Conservation (phyloP, 441 rosid genomes). For the Isatis lusitanica region DNA sequence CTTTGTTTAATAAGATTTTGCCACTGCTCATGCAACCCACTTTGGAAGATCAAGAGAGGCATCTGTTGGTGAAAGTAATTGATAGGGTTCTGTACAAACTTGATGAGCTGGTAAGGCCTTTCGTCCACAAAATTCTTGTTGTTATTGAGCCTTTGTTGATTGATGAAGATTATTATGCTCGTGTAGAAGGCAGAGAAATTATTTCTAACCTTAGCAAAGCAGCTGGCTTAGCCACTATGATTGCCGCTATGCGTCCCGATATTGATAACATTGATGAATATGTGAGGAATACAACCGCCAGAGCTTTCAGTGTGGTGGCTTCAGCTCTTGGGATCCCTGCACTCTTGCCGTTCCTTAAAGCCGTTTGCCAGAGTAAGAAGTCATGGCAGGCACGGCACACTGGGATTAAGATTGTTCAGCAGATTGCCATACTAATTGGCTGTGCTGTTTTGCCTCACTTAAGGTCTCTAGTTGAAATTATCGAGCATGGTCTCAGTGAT, state of each 20-base stretch:
- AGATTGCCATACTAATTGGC: conserved; percentile 93
- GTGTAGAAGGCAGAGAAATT: conserved; percentile 97
- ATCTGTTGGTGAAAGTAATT: conserved; percentile 95
- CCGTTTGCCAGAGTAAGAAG: conserved; percentile 96
- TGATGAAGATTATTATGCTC: conserved; percentile 98
- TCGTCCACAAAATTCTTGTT: conserved; percentile 93
- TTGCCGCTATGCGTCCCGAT: conserved; percentile 99
- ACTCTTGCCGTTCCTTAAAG: conserved; percentile 84
- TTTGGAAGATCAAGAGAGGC: conserved; percentile 97
- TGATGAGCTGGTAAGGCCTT: conserved; percentile 96
- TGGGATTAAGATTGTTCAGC: conserved; percentile 98
- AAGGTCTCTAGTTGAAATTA: conserved; percentile 84
- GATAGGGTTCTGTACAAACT: conserved; percentile 88
- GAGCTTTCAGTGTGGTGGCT: conserved; percentile 97
- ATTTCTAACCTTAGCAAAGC: conserved; percentile 97
- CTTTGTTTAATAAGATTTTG: conserved; percentile 81
- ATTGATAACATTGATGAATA: conserved; percentile 95
- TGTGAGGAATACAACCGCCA: conserved; percentile 95
- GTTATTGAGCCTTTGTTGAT: conserved; percentile 96
- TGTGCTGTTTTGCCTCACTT: conserved; percentile 97
- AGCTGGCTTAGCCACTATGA: conserved; percentile 98
- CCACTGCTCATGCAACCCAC: conserved; percentile 97
- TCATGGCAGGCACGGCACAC: conserved; percentile 99
- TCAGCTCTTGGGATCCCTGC: conserved; percentile 98
- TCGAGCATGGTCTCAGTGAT: conserved; percentile 91